A percentile compares a stretch with the other conserved stretches of the same genome.
These are phyloP conservation scores for Nematocida sp. DNA, from an alignment of 371 early-diverging fungal genomes.

Conservation along the genomic window DNA sequence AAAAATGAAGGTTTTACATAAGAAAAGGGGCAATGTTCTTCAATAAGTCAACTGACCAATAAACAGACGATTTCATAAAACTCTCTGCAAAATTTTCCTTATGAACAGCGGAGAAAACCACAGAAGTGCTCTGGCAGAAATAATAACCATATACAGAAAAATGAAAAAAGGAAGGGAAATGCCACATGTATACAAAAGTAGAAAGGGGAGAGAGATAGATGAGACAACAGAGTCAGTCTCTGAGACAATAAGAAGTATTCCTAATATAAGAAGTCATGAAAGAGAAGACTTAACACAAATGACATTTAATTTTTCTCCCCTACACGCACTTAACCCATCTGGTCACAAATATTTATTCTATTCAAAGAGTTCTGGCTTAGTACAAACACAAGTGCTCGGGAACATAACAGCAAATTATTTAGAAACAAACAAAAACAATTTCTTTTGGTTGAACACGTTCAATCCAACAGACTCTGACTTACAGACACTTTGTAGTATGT, in stretches of 20 bases:
- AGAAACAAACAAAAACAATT: conserved; percentile 46
- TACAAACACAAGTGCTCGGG: conserved; percentile 59
- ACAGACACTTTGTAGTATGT: conserved; percentile 44
- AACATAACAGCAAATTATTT: conserved; percentile 24
- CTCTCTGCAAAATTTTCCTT: conserved; percentile 25
- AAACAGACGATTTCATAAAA: conserved; percentile 1
- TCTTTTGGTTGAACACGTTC: conserved; percentile 69
- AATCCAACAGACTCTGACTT: conserved; percentile 66
- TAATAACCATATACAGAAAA: conserved; percentile 67
- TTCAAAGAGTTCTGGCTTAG: conserved; percentile 52
- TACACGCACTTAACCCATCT: conserved; percentile 37
- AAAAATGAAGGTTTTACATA: too few species aligned
- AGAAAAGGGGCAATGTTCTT: too few species aligned
- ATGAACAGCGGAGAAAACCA: conserved; percentile 43
- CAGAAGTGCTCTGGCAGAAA: conserved; percentile 59
- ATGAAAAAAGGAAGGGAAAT: conserved; percentile 67
- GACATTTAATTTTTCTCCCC: conserved; percentile 52
- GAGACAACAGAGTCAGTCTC: conserved; percentile 17
- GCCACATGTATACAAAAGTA: conserved; percentile 54
- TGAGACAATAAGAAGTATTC: conserved; percentile 27
- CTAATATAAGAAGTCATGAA: conserved; percentile 27
- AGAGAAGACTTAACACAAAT: conserved; percentile 27
- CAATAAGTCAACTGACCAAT: neutral
- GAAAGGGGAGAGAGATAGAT: conserved; percentile 36
- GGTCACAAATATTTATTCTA: conserved; percentile 65